These are phyloP conservation scores for Lactarius quietus DNA, from an alignment of 768 basidiomycete species.

Conservation along the genomic window DNA sequence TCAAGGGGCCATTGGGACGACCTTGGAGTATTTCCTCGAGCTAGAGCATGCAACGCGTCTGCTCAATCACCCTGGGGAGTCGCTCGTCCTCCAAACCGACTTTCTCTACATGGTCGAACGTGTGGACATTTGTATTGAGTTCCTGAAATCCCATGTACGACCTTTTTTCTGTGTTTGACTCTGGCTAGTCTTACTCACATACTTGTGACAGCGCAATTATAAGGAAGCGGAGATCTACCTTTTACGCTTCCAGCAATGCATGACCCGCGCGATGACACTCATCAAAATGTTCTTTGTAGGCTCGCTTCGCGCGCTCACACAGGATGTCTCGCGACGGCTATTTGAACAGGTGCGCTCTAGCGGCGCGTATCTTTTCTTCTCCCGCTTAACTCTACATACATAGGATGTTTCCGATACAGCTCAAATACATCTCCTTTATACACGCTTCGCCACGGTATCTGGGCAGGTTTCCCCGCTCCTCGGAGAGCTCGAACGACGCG, in stretches of 20 bases:
- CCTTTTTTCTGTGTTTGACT: not conserved
- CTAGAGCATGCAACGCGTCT: slow-evolving; percentile 90
- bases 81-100: slow-evolving; percentile 84
- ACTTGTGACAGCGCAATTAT: slow-evolving; percentile 67
- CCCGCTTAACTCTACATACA: not conserved
- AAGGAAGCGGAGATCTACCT: slow-evolving; percentile 91
- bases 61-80: slow-evolving; percentile 91
- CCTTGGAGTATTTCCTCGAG: slow-evolving; percentile 92
- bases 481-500: slow-evolving; percentile 80
- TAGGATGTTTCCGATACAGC: slow-evolving; percentile 79
- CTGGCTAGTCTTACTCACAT: not conserved
- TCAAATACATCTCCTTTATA: slow-evolving; percentile 82
- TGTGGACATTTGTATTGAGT: slow-evolving; percentile 92
- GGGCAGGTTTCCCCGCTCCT: slow-evolving; percentile 72
- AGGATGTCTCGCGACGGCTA: slow-evolving; percentile 72
- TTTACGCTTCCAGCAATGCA: slow-evolving; percentile 97
- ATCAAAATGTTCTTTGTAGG: slow-evolving; percentile 97
- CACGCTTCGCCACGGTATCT: slow-evolving; percentile 76
- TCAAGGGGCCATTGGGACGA: slow-evolving; percentile 76
- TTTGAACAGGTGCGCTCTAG: slow-evolving; percentile 58
- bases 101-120: slow-evolving; percentile 96
- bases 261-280: slow-evolving; percentile 96
- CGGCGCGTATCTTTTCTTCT: not conserved
- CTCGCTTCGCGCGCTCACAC: slow-evolving; percentile 70
- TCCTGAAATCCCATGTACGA: slow-evolving; percentile 80